These are phyloP conservation scores for Graphium sp. DNA, from an alignment of 2,329 filamentous ascomycete species.

Conservation along the genomic window DNA sequence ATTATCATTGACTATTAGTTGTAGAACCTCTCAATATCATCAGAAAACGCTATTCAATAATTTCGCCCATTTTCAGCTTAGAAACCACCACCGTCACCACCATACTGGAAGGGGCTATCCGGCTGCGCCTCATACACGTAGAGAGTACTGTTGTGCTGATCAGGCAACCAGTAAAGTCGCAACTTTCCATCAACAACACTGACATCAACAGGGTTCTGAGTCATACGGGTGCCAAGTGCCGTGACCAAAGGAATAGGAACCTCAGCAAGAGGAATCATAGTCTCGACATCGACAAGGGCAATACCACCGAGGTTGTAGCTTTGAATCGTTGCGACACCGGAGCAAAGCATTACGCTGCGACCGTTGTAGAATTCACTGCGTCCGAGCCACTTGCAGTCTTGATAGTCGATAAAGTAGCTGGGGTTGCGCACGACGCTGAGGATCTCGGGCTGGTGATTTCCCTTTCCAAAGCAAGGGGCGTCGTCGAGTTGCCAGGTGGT, in stretches of 20 bases:
- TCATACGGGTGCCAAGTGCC: constrained; percentile 19
- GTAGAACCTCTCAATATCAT: too few species aligned
- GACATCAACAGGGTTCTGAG: constrained; percentile 30
- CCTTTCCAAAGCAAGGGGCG: neutral
- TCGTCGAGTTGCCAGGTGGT: constrained; percentile 16
- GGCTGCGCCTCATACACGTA: constrained; percentile 31
- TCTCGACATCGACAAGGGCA: constrained; percentile 25
- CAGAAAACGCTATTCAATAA: too few species aligned
- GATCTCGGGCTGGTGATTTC: neutral
- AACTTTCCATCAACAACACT: constrained; percentile 23
- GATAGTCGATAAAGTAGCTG: constrained; percentile 27
- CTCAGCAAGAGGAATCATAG: constrained; percentile 25
- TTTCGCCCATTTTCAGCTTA: too few species aligned
- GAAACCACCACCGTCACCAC: too few species aligned
- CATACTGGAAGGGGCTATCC: too few species aligned
- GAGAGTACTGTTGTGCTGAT: constrained; percentile 25
- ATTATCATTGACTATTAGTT: too few species aligned
- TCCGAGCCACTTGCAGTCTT: constrained; percentile 33
- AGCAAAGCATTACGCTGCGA: constrained; percentile 27
- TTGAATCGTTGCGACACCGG: constrained; percentile 20
- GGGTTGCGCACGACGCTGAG: constrained; percentile 15
- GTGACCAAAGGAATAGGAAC: constrained; percentile 24
- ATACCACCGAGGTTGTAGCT: constrained; percentile 22
- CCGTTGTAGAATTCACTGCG: constrained; percentile 15
- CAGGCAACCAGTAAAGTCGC: constrained; percentile 27